These are phyloP conservation scores for Aspergillus versicolor DNA, from an alignment of 2,329 filamentous ascomycete species.

Conservation along the genomic window DNA sequence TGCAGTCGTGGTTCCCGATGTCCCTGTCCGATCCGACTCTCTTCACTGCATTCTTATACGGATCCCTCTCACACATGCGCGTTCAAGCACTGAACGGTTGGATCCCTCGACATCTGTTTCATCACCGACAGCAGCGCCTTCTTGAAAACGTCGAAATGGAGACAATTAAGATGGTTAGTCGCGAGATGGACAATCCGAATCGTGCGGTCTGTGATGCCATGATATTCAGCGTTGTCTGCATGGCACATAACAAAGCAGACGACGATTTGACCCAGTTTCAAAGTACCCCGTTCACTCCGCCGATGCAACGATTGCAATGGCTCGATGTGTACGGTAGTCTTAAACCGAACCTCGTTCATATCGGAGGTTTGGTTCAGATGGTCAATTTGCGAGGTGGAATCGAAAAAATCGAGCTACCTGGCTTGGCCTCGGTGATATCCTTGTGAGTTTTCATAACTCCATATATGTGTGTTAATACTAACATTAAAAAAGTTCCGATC, in stretches of 20 bases:
- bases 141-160: slow-evolving; percentile 31
- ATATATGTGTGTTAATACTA: not conserved
- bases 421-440: slow-evolving; percentile 38
- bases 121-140: slow-evolving; percentile 22
- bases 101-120: slow-evolving; percentile 21
- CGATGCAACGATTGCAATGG: slow-evolving; percentile 37
- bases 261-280: slow-evolving; percentile 11
- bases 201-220: slow-evolving; percentile 35
- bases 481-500: slow-evolving; percentile 25
- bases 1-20: slow-evolving; percentile 30
- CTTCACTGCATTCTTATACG: slow-evolving; percentile 33
- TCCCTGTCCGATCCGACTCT: slow-evolving; percentile 28
- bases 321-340: slow-evolving; percentile 37
- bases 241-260: slow-evolving; percentile 33
- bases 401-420: slow-evolving; percentile 34
- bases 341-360: slow-evolving; percentile 35
- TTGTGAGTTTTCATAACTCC: slow-evolving; percentile 30
- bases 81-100: slow-evolving; percentile 29
- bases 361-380: slow-evolving; percentile 35
- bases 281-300: slow-evolving; percentile 32
- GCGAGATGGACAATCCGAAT: slow-evolving; percentile 31
- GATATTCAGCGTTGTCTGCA: slow-evolving; percentile 36
- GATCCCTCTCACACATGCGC: slow-evolving; percentile 33
- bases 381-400: slow-evolving; percentile 39
- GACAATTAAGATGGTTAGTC: slow-evolving; percentile 36